These are phyloP conservation scores for Chaetomium olivaceum DNA, from an alignment of 2,329 filamentous ascomycete species.

Conservation along the genomic window DNA sequence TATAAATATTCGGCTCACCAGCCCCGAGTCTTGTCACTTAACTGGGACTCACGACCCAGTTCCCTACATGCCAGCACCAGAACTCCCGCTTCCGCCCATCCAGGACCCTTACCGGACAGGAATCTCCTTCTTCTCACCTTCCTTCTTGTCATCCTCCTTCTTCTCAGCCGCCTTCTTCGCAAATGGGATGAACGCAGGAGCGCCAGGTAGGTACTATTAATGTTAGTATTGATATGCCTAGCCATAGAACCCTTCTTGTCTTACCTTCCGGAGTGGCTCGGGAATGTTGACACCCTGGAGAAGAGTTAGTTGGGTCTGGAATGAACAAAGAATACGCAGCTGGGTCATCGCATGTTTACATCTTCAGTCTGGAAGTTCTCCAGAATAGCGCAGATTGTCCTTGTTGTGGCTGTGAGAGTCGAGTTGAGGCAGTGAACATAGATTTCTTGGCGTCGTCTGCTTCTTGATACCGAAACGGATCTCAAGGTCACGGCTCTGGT, in stretches of 20 bases:
- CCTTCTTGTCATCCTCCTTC: constrained; percentile 5
- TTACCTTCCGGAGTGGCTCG: constrained; percentile 70
- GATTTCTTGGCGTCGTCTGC: constrained; percentile 82
- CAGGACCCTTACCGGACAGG: constrained; percentile 24
- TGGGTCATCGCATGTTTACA: constrained; percentile 42
- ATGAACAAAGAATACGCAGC: neutral
- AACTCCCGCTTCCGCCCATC: neutral
- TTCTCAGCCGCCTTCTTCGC: constrained; percentile 40
- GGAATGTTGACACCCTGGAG: constrained; percentile 73
- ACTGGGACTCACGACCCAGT: neutral
- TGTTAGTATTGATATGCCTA: neutral
- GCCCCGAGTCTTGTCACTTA: neutral
- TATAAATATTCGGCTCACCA: neutral
- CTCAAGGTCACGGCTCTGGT: constrained; percentile 91
- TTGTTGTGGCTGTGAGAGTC: constrained; percentile 85
- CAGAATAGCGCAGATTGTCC: constrained; percentile 88
- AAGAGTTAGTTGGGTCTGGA: constrained; percentile 19
- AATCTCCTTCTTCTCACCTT: constrained; percentile 27
- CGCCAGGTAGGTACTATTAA: constrained; percentile 54
- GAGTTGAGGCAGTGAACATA: constrained; percentile 86
- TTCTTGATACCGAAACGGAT: constrained; percentile 89
- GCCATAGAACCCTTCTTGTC: neutral
- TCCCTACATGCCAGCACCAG: neutral
- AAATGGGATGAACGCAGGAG: constrained; percentile 86
- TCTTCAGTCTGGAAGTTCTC: constrained; percentile 96